Conservation (phyloP, 2,329 filamentous ascomycete species). For the Sarocladium brachiariae region DNA sequence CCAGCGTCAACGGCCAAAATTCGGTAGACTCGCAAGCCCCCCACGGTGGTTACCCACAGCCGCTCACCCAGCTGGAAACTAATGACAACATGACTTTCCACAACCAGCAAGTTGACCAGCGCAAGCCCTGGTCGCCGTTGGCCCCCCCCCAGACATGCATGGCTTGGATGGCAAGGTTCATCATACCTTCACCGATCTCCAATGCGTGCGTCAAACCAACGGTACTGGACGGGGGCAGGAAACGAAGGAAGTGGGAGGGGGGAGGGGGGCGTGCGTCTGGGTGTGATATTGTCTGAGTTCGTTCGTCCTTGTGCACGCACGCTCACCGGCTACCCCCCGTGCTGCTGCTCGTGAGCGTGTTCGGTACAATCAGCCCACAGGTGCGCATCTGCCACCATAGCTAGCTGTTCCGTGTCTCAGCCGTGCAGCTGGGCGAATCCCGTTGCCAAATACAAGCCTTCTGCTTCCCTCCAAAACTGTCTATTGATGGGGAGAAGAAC, state of each 20-base stretch:
- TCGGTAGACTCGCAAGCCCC: not conserved
- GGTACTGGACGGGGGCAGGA: no score
- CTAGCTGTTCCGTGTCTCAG: not conserved
- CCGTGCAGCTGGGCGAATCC: not conserved
- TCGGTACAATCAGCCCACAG: no score
- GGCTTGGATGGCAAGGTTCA: not conserved
- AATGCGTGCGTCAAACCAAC: slow-evolving; percentile 3
- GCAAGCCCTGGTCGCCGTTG: slow-evolving; percentile 4
- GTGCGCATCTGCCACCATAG: not conserved
- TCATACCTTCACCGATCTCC: not conserved
- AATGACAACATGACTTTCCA: slow-evolving; percentile 7
- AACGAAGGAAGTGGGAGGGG: no score
- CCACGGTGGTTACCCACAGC: not conserved
- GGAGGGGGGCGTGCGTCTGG: not conserved
- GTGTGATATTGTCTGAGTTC: no score
- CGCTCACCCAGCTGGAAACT: not conserved
- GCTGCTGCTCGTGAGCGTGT: no score
- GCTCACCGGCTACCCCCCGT: no score
- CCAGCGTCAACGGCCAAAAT: slow-evolving; percentile 4
- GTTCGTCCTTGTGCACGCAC: no score
- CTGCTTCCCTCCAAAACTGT: slow-evolving; percentile 62
- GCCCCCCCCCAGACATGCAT: not conserved
- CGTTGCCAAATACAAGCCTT: not conserved
- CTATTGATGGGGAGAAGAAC: slow-evolving; percentile 11
- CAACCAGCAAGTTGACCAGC: slow-evolving; percentile 1